Base-by-base conservation (phyloP, 192 early-diverging fungal species). In the Gonapodya prolifera region DNA sequence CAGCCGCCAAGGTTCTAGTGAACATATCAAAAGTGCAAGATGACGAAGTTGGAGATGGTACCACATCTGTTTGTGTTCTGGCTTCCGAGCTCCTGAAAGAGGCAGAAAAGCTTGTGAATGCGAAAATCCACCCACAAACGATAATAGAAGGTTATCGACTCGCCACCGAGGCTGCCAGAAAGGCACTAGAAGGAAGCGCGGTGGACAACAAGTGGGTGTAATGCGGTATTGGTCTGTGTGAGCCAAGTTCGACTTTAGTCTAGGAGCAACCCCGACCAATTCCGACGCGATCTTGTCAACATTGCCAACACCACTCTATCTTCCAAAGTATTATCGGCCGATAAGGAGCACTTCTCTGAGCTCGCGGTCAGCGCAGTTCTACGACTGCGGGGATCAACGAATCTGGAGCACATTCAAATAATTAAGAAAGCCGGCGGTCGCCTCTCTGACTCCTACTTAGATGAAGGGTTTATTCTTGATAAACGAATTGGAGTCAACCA, bases 11-110 rank as follows among this genome's bases (percentile, higher is more conserved):
- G 83, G 94, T 99, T 33, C 85, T 98, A 61, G 96, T 98, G 79
- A 97, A 97, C 88, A 94, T 98, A 78, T 97, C 96, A 70, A 99
- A 99, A 84, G 96, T 98, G 61, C 97, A 99, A 85, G 97, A 99
- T 86, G 95, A 99, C 83, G 97, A 99, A 85, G 96, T 99, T 30
- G 97, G 97, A 35, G 97, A 99, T 85, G 97, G 97, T 70, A 99
- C 97, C n/a, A 99, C 97, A 33, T 97, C 96, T 0, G 97, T 99
- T 18, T 97, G 95, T 83, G 95, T 99, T 34, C 87, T 99, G 74
- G 97, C 96, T 1, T 93, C 96, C 1, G 97, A 99, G 85, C 85
- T 98, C 74, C 88, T 99, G 78, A 86, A 96, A 35, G 94, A 97
- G 87, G 96, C 93, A 18, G 95, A 99, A 82, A 86, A 89, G 81